A percentile compares a stretch with the other conserved stretches of the same genome.
Conservation (phyloP, 805 yeast genomes). For the Jamesozyma spencerorum region DNA sequence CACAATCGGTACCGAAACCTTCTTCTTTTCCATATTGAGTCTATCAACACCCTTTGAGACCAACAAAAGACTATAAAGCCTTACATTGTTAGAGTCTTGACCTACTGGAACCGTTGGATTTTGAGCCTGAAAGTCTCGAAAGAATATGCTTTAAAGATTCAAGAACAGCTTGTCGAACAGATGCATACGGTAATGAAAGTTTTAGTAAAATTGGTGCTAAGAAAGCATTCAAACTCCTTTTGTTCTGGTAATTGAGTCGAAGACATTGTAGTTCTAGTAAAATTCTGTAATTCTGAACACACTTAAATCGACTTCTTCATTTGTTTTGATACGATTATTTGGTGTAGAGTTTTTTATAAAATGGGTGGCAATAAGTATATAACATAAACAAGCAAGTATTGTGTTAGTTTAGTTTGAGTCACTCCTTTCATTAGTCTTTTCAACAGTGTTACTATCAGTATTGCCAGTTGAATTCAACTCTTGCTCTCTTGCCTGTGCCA, state of each 20-base stretch:
- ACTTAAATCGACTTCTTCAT: too few relatives aligned
- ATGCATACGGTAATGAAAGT: constrained; percentile 56
- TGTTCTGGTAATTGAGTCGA: constrained; percentile 16
- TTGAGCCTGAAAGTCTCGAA: constrained; percentile 58
- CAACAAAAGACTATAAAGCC: constrained; percentile 55
- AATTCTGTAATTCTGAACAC: too few relatives aligned
- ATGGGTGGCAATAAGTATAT: too few relatives aligned
- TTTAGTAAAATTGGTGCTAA: constrained; percentile 73
- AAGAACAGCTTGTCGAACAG: constrained; percentile 60
- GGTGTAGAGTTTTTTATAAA: too few relatives aligned
- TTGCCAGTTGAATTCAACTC: too few relatives aligned
- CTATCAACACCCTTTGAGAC: constrained; percentile 61
- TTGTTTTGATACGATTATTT: too few relatives aligned
- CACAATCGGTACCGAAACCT: constrained; percentile 38
- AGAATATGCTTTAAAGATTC: constrained; percentile 58
- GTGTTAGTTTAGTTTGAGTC: too few relatives aligned
- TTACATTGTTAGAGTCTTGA: constrained; percentile 42
- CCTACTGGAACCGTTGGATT: constrained; percentile 36
- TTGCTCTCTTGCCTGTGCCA: too few relatives aligned
- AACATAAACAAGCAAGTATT: too few relatives aligned
- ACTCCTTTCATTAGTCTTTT: too few relatives aligned
- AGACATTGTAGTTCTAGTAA: neutral
- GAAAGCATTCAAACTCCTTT: constrained; percentile 51
- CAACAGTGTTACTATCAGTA: too few relatives aligned
- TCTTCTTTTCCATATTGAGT: constrained; percentile 31